These are phyloP conservation scores for Cymbopogon flexuosus DNA, from an alignment of 202 grass and related monocot species.

Conservation along the genomic window DNA sequence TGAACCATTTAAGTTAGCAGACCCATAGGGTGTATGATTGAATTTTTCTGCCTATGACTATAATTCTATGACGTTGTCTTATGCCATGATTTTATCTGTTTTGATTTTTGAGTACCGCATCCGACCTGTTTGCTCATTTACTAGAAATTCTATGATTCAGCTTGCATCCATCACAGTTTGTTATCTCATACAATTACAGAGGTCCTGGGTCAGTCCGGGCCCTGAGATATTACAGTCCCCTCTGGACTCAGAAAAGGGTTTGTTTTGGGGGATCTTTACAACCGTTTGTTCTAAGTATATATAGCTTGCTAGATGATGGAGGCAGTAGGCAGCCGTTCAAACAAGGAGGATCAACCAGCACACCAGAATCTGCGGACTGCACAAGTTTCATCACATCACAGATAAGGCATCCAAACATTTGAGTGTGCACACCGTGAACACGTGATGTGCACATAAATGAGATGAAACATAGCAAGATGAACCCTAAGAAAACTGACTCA, in stretches of 20 bases:
- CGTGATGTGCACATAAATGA: neutral
- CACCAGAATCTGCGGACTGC: neutral
- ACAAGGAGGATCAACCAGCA: neutral
- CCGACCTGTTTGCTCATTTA: neutral
- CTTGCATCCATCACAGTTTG: too few species aligned
- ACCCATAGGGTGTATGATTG: neutral
- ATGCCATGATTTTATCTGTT: neutral
- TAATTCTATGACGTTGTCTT: neutral
- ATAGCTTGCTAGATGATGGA: too few species aligned
- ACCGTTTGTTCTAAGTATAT: too few species aligned
- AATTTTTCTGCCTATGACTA: neutral
- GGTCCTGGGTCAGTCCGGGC: neutral
- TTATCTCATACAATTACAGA: neutral
- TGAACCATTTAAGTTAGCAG: neutral
- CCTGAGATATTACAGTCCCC: neutral
- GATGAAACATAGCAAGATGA: constrained; percentile 6
- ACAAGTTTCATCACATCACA: neutral
- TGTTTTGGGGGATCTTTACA: too few species aligned
- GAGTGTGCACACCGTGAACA: neutral
- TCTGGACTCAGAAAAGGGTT: neutral
- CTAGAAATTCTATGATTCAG: neutral
- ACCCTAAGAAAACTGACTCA: constrained; percentile 21
- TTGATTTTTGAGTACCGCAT: too few species aligned
- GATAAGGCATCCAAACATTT: neutral
- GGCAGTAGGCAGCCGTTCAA: too few species aligned